Conservation (phyloP, 805 yeast species). For the Zygosaccharomyces bisporus region DNA sequence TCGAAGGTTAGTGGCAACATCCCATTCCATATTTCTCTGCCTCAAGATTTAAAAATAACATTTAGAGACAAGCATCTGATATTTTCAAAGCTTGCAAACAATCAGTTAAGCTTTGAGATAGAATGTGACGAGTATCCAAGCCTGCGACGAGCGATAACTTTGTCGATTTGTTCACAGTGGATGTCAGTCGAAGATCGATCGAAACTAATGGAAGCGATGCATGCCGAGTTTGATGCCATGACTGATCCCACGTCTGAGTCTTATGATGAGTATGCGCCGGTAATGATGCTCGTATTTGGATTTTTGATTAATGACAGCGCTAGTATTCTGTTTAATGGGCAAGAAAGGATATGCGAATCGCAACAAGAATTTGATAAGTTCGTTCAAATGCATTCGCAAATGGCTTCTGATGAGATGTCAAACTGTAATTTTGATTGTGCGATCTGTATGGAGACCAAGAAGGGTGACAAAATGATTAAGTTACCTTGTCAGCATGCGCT, state of each 20-base stretch:
- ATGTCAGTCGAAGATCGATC: slow-evolving; percentile 23
- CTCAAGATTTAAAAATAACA: slow-evolving; percentile 13
- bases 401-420: slow-evolving; percentile 32
- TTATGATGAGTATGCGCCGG: slow-evolving; percentile 29
- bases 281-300: slow-evolving; percentile 45
- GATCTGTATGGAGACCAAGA: slow-evolving; percentile 51
- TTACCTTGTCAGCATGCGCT: slow-evolving; percentile 48
- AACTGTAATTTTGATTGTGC: slow-evolving; percentile 46
- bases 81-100: slow-evolving; percentile 16
- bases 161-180: slow-evolving; percentile 35
- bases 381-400: slow-evolving; percentile 26
- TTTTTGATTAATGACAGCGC: slow-evolving; percentile 31
- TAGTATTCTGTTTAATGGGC: slow-evolving; percentile 15
- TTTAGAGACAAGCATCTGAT: slow-evolving; percentile 10
- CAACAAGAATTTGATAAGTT: slow-evolving; percentile 19
- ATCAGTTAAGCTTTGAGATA: slow-evolving; percentile 18
- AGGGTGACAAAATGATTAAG: slow-evolving; percentile 41
- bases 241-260: slow-evolving; percentile 18
- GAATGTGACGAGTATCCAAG: slow-evolving; percentile 20
- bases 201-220: slow-evolving; percentile 21
- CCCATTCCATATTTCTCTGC: slow-evolving; percentile 18
- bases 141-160: slow-evolving; percentile 13
- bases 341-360: slow-evolving; percentile 9
- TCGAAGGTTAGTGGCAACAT: slow-evolving; percentile 15
- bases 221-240: slow-evolving; percentile 36